These are phyloP conservation scores for Wickerhamiella azymoides DNA, from an alignment of 805 yeast genomes.

Conservation along the genomic window DNA sequence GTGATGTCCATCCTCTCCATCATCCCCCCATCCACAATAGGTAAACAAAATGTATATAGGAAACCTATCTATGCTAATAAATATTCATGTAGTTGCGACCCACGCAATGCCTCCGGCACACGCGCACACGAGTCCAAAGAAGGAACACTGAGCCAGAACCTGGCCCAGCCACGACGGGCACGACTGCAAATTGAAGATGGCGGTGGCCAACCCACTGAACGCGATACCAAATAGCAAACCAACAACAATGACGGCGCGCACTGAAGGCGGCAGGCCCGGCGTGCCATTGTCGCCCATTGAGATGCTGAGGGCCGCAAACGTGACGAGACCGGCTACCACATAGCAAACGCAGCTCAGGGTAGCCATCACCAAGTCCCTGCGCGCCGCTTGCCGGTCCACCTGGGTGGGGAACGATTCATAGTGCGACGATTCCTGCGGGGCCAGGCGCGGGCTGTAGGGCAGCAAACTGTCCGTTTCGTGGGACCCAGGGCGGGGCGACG, in stretches of 20 bases:
- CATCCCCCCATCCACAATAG: no score
- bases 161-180: slow-evolving; percentile 32
- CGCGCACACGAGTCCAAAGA: slow-evolving; percentile 29
- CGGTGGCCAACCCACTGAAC: slow-evolving; percentile 32
- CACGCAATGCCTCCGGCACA: slow-evolving; percentile 34
- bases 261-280: slow-evolving; percentile 18
- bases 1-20: no score
- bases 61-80: background rate
- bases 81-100: slow-evolving; percentile 5
- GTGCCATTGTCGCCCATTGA: slow-evolving; percentile 25
- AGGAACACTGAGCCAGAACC: slow-evolving; percentile 30
- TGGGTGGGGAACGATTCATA: slow-evolving; percentile 11
- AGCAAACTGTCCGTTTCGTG: slow-evolving; percentile 10
- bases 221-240: slow-evolving; percentile 32
- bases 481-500: slow-evolving; percentile 8
- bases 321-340: slow-evolving; percentile 25
- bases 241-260: slow-evolving; percentile 25
- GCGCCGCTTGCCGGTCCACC: slow-evolving; percentile 8
- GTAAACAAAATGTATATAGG: background rate
- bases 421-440: slow-evolving; percentile 7
- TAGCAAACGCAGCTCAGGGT: slow-evolving; percentile 32
- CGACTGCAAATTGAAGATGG: slow-evolving; percentile 32
- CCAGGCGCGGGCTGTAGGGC: slow-evolving; percentile 14
- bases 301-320: slow-evolving; percentile 32
- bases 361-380: slow-evolving; percentile 32